phyloP scores from a whole-genome alignment of 129 eudicot species.

The Pseudognaphalium luteoalbum region DNA sequence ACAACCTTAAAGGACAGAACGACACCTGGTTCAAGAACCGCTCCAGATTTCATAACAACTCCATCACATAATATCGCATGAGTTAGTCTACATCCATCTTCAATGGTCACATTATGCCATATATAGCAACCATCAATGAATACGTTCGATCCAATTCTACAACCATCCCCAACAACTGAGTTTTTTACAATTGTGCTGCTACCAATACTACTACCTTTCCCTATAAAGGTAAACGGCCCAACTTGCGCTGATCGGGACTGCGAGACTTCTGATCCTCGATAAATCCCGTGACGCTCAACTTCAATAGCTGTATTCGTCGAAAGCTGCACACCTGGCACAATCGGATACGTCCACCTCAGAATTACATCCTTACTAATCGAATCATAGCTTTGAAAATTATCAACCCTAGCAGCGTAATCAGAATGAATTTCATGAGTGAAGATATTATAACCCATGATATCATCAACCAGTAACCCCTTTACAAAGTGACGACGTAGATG shows the following conservation, averaged over 20 bases:
- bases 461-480: slow-evolving; percentile 89
- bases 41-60: slow-evolving; percentile 65
- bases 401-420: slow-evolving; percentile 88
- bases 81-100: slow-evolving; percentile 73
- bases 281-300: slow-evolving; percentile 76
- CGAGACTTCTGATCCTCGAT: slow-evolving; percentile 62
- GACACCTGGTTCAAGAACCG: slow-evolving; percentile 81
- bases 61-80: slow-evolving; percentile 91
- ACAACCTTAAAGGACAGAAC: slow-evolving; percentile 79
- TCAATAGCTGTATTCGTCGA: slow-evolving; percentile 46
- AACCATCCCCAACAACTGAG: slow-evolving; percentile 84
- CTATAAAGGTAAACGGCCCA: slow-evolving; percentile 81
- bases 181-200: slow-evolving; percentile 59
- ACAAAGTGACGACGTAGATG: slow-evolving; percentile 94
- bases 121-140: slow-evolving; percentile 83
- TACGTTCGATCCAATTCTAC: slow-evolving; percentile 78
- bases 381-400: slow-evolving; percentile 84
- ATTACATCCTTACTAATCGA: slow-evolving; percentile 89
- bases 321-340: slow-evolving; percentile 89
- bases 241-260: slow-evolving; percentile 64
- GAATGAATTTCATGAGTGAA: slow-evolving; percentile 91
- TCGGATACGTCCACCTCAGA: slow-evolving; percentile 92
- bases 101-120: slow-evolving; percentile 80
- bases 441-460: slow-evolving; percentile 90
- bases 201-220: slow-evolving; percentile 69